Percentiles rank a stretch among this genome's conserved stretches.
Evolutionary conservation across 495 filamentous ascomycete species (phyloP).

Genomic region (Podospora appendiculata): DNA sequence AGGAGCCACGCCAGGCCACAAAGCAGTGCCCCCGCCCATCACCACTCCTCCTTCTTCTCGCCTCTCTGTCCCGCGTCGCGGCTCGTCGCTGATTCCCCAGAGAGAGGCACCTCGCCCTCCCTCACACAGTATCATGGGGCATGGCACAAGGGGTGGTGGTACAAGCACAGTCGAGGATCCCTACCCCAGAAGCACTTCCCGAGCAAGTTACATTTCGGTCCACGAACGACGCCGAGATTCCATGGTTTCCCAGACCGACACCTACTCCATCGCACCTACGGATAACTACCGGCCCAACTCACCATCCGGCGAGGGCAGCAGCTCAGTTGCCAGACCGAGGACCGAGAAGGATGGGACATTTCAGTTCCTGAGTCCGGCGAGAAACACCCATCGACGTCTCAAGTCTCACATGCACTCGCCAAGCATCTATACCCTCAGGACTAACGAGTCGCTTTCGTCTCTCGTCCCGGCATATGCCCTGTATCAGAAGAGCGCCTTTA

Average conservation of each 20-base stretch:
- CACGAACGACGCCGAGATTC: slow-evolving; percentile 50
- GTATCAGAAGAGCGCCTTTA: slow-evolving; percentile 45
- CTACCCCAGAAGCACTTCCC: slow-evolving; percentile 23
- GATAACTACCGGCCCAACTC: slow-evolving; percentile 18
- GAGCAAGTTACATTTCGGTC: slow-evolving; percentile 42
- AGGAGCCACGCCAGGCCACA: neutral
- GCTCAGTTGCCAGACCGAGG: neutral
- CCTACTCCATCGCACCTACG: slow-evolving; percentile 46
- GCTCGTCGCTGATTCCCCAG: slow-evolving; percentile 12
- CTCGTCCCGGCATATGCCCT: slow-evolving; percentile 48
- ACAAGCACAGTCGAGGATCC: neutral
- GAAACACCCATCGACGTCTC: slow-evolving; percentile 22
- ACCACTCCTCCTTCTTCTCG: slow-evolving; percentile 2
- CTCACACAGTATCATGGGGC: slow-evolving; percentile 11
- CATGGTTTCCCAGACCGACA: slow-evolving; percentile 51
- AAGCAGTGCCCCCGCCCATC: neutral
- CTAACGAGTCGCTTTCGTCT: slow-evolving; percentile 57
- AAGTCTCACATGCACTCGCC: slow-evolving; percentile 36
- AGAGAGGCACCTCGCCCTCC: slow-evolving; percentile 34
- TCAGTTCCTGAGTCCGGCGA: neutral
- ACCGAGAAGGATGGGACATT: slow-evolving; percentile 2
- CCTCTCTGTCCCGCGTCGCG: slow-evolving; percentile 10
- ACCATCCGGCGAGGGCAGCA: neutral
- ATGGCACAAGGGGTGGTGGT: slow-evolving; percentile 13
- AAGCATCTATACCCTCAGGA: slow-evolving; percentile 64